Base-by-base conservation (phyloP, 148 eudicot species). In the Rhododendron griersonianum region DNA sequence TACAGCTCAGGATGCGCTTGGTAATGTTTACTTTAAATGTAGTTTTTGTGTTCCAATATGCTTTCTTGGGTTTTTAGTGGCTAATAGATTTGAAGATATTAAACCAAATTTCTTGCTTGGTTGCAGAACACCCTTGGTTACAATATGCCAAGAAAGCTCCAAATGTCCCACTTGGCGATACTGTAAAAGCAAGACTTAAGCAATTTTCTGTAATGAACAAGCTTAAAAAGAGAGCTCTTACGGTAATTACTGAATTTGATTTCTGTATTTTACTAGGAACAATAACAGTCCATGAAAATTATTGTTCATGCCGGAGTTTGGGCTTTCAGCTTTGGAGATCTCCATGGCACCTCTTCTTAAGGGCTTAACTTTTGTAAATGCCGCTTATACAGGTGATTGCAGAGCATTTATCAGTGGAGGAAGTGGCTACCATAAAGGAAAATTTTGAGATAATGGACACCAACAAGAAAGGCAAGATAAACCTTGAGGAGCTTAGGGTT, bases 201-300 rank as follows among this genome's bases (percentile, higher is more conserved):
- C 98, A 95, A 75, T 95, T 95, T 84, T 92, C 96, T 67, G 93
- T 95, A 86, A 95, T 95, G 98, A 95, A 95, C 92, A 95, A 95
- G 90, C 96, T 95, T 84, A 95, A 95, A 88, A 95, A 94, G 88
- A 94, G 91, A 86, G 98, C 98, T 84, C 85, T 95, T 65, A 89
- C 90, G 98, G 96, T 93, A 84, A 87, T 35, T 41, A 78, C 18
- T 53, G 65, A 51, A 51, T 51, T 51, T 51, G 16, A 51, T 13
- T 51, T 51, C 55, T 51, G 55, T 11, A 51, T 11, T 51, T 13
- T 51, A 51, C 16, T 76, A 14, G 5, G 47, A 50, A 30, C 53
- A 25, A 44, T 19, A 33, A 23, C 9, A 44, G 37, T 80, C 47
- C 23, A 57, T 53, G n/a, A 59, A 33, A 65, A 78, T 25, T 83